Percentiles rank a stretch among this genome's conserved stretches.
Conservation (phyloP, 805 yeast species). For the Myxozyma sirexii region DNA sequence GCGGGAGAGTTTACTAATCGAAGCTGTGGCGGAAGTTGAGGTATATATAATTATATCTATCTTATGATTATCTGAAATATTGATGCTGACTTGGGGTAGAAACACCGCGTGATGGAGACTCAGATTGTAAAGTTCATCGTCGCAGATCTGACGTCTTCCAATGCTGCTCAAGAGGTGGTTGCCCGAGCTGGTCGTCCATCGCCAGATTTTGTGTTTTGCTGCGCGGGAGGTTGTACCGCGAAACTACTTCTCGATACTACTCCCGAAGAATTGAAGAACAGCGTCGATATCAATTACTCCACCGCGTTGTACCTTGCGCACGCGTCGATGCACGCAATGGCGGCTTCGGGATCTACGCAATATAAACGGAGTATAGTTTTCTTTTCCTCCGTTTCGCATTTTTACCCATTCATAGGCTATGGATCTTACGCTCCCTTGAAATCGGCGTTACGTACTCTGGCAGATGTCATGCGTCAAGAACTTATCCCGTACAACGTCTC, state of each 20-base stretch:
- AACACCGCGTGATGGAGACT: constrained; percentile 37
- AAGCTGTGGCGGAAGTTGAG: constrained; percentile 53
- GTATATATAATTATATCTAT: constrained; percentile 4
- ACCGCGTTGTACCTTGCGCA: constrained; percentile 76
- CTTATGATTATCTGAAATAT: not conserved
- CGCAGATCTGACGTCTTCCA: constrained; percentile 68
- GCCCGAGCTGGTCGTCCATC: constrained; percentile 39
- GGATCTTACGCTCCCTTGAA: constrained; percentile 88
- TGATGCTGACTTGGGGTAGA: constrained; percentile 2
- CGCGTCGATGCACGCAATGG: constrained; percentile 49
- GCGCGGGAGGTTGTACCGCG: constrained; percentile 65
- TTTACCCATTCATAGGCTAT: constrained; percentile 89
- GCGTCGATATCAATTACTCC: constrained; percentile 69
- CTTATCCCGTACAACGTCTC: constrained; percentile 64
- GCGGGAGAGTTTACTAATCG: constrained; percentile 59
- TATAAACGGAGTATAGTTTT: constrained; percentile 56
- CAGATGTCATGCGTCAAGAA: constrained; percentile 82
- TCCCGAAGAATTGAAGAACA: constrained; percentile 58
- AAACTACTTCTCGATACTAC: constrained; percentile 73
- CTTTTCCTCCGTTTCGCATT: constrained; percentile 77
- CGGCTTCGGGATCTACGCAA: constrained; percentile 32
- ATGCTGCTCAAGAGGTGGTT: constrained; percentile 52
- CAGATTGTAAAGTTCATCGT: constrained; percentile 51
- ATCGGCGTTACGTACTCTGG: constrained; percentile 75
- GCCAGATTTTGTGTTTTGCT: constrained; percentile 78